Base-by-base conservation (phyloP, 768 basidiomycete genomes). In the Russula vinacea region DNA sequence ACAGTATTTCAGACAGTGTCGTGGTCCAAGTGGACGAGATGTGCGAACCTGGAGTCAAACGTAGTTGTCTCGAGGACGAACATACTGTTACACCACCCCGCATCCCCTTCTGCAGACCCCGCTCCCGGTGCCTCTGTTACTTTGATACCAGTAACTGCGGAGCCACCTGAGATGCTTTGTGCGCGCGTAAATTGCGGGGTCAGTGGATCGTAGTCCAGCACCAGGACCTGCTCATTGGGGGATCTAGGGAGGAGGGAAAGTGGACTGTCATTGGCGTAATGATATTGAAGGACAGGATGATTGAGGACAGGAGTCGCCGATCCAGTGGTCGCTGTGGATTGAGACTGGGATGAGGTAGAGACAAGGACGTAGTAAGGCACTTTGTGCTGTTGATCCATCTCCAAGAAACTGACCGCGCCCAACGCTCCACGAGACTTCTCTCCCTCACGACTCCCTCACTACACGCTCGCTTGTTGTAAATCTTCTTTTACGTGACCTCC, bases 241-340 rank as follows among this genome's bases (percentile, higher is more conserved):
- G 79, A 78, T 40, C 77, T 80, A 5, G 88, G 86, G 45, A 90
- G 75, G 14, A 92, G 74, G 13, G 83, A 74, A n/a, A 84, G 74
- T 3, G 89, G 86, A 0, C 86, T 80, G 71, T 94, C 92, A 69
- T 94, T 90, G 22, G 84, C 81, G 71, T 90, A 93, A 69, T 90
- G 88, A 72, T 92, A 92, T 69, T 92, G 87, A 19, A 94, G 85
- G 49, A 78, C 76, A 5, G 89, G 88, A 70, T 93, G 91, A 13
- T 80, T 75, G 56, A 89, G 78, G n/a, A 80, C 56, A 16, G 73
- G 58, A 19, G 74, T 66, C 24, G 71, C 35, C 53, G 78, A 70
- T 37, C 64, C 67, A 1, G 66, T 76, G 33, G 77, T 79, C 13
- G 76, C 75, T 2, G 79, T 72, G 24, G 79, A 56, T 56, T 73